These are phyloP conservation scores for Rhizophora mangle DNA, from an alignment of 345 rosid genomes.

Conservation along the genomic window DNA sequence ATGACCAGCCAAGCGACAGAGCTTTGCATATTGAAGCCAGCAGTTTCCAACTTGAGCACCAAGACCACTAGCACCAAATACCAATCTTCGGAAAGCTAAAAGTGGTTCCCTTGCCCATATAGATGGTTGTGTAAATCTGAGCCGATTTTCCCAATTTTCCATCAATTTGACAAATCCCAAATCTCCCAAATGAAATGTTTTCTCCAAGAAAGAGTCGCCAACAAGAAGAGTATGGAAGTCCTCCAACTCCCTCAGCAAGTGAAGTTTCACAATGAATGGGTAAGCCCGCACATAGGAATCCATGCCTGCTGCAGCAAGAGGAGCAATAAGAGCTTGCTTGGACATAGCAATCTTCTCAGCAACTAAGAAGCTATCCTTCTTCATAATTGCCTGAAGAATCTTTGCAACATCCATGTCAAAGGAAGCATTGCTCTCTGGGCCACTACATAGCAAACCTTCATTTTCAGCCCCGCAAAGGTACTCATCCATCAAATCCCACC, in stretches of 20 bases:
- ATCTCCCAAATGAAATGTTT: constrained; percentile 55
- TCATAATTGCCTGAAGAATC: constrained; percentile 91
- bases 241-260: constrained; percentile 79
- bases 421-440: constrained; percentile 92
- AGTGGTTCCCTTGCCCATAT: constrained; percentile 98
- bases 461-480: constrained; percentile 82
- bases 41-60: constrained; percentile 89
- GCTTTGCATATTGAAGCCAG: constrained; percentile 98
- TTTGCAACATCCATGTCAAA: constrained; percentile 96
- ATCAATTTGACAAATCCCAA: constrained; percentile 53
- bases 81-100: constrained; percentile 82
- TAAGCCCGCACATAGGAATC: constrained; percentile 91
- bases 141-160: constrained; percentile 82
- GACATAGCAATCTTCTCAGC: constrained; percentile 77
- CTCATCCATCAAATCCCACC: constrained; percentile 97
- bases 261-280: constrained; percentile 90
- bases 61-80: constrained; percentile 74
- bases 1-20: constrained; percentile 96
- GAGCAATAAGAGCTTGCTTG: constrained; percentile 91
- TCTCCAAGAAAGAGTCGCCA: constrained; percentile 80
- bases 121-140: constrained; percentile 84
- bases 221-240: constrained; percentile 69
- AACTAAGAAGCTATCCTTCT: constrained; percentile 74
- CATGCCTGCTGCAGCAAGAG: constrained; percentile 99
- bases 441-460: constrained; percentile 79